phyloP scores from a whole-genome alignment of 1,284 basidiomycete species.

The Ustilago crameri region DNA sequence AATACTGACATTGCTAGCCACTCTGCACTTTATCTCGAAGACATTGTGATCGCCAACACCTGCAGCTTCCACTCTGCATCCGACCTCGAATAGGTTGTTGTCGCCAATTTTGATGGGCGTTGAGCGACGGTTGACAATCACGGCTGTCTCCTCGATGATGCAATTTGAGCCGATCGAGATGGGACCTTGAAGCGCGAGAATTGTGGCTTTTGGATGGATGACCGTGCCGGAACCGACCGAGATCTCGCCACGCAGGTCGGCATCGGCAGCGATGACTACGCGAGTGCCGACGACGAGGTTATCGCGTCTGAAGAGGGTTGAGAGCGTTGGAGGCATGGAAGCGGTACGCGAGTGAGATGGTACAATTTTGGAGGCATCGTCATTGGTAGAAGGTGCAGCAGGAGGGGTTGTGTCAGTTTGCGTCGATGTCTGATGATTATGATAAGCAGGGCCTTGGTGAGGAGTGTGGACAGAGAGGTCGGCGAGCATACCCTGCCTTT shows the following conservation, averaged over 20 bases:
- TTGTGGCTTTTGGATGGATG: constrained; percentile 91
- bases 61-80: constrained; percentile 87
- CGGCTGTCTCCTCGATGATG: constrained; percentile 88
- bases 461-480: constrained; percentile 23
- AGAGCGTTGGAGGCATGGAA: constrained; percentile 5
- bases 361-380: background rate
- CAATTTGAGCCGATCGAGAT: constrained; percentile 87
- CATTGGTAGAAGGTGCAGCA: background rate
- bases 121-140: constrained; percentile 80
- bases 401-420: constrained; percentile 6
- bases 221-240: constrained; percentile 72
- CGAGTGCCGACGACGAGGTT: constrained; percentile 53
- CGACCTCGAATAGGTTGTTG: constrained; percentile 91
- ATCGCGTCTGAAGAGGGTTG: constrained; percentile 37
- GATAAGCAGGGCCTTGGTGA: constrained; percentile 6
- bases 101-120: constrained; percentile 86
- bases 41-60: constrained; percentile 85
- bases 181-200: constrained; percentile 85
- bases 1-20: constrained; percentile 81
- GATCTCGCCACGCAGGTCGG: constrained; percentile 59
- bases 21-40: constrained; percentile 80
- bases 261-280: constrained; percentile 54
- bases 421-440: constrained; percentile 8
- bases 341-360: background rate
- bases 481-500: constrained; percentile 27